Evolutionary conservation across 164 flowering plant species (phyloP), one percentile per base, ranked within the genome.

Genomic region (Kalanchoe fedtschenkoi): DNA sequence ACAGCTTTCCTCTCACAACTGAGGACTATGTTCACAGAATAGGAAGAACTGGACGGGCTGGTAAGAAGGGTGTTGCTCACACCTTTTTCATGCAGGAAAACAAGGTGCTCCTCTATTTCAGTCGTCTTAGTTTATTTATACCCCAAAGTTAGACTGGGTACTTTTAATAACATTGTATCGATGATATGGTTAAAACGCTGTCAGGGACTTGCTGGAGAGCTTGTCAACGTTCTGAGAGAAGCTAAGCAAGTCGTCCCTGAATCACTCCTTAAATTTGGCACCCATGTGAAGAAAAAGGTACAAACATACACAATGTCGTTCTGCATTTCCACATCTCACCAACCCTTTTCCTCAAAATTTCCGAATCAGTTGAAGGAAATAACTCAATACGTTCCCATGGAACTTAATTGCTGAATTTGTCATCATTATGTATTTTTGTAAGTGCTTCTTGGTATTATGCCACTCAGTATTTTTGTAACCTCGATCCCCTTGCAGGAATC

Each of bases 11-110:
- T 62, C 85, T 91, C 30, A 91, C 96, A 0, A 86, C 95, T 0
- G 99, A 95, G 78, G 97, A 91, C 78, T 95, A 95, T 72, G 97
- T 89, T 39, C 99, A 95, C 66, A 76, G 99, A 68, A 95, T 91
- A 39, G 99, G 99, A 61, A 81, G 99, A 69, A 95, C 97, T 58
- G 99, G 99, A 42, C 82, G 99, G 16, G 99, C 99, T 71, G 97
- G 97, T 65, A 87, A 91, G 76, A 95, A 87, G 75, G 99, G 99
- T 62, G 90, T 91, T 61, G 92, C 96, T 3, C 96, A 91, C 71
- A 87, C 99, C 15, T 95, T 95, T 73, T 91, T 95, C 78, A 87
- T 78, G 64, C 83, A 79, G 72, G 90, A 87, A 53, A 95, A 95
- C 71, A 95, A 91, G 96, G 97, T 89, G 71, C 9, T n/a, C 3